Conservation (phyloP, 495 filamentous ascomycete genomes). For the Clohesyomyces aquaticus region DNA sequence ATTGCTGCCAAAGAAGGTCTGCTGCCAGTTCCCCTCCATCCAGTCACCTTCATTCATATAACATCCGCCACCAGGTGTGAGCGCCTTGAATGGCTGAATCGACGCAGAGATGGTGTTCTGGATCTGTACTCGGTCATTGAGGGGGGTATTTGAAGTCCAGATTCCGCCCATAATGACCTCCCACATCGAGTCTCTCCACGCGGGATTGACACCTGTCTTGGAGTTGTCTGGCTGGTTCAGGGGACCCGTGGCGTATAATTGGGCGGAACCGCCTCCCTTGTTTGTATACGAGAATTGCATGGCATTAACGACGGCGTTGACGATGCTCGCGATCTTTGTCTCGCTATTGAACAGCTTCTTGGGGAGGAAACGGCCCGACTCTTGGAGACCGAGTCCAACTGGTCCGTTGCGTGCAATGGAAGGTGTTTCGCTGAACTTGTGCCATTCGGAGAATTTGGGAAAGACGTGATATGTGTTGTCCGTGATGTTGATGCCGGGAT, state of each 20-base stretch:
- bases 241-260: constrained; percentile 38
- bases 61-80: constrained; percentile 35
- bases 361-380: constrained; percentile 32
- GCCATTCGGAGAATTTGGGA: constrained; percentile 29
- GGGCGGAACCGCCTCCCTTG: constrained; percentile 20
- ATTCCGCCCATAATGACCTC: constrained; percentile 32
- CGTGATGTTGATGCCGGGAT: constrained; percentile 29
- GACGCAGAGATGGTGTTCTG: constrained; percentile 26
- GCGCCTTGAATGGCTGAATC: constrained; percentile 29
- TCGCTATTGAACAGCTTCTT: constrained; percentile 21
- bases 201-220: constrained; percentile 34
- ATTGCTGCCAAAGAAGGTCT: constrained; percentile 37
- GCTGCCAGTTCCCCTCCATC: constrained; percentile 38
- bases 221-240: constrained; percentile 33
- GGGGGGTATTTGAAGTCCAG: constrained; percentile 25
- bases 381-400: constrained; percentile 33
- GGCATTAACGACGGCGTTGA: constrained; percentile 30
- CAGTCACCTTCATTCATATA: constrained; percentile 42
- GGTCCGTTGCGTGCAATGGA: constrained; percentile 33
- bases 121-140: constrained; percentile 12
- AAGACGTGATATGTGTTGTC: constrained; percentile 32
- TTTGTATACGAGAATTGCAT: constrained; percentile 30
- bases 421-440: constrained; percentile 23
- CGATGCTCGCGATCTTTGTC: constrained; percentile 14
- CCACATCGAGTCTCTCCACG: constrained; percentile 31